Evolutionary conservation across 2,329 filamentous ascomycete genomes (phyloP).

Genomic region (Microdochium trichocladiopsis): DNA sequence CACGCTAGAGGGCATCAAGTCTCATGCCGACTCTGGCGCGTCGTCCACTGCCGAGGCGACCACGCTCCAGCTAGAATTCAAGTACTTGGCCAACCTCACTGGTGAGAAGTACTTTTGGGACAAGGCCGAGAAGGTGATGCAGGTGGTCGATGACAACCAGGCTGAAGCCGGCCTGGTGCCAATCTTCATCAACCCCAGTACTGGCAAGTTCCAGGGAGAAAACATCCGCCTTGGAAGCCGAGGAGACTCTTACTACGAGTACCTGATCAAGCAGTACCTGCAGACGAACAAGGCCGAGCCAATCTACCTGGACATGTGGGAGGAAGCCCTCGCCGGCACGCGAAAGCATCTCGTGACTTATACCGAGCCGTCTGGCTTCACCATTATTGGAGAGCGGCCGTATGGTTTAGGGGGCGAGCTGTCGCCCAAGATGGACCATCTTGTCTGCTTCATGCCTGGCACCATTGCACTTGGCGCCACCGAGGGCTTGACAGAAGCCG

Average conservation of each 20-base stretch:
- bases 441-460: constrained; percentile 95
- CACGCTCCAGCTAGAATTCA: constrained; percentile 90
- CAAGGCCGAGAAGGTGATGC: constrained; percentile 82
- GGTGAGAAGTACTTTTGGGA: constrained; percentile 93
- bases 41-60: constrained; percentile 93
- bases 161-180: constrained; percentile 77
- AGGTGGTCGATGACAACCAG: constrained; percentile 79
- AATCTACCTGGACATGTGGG: constrained; percentile 89
- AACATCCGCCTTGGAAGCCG: constrained; percentile 91
- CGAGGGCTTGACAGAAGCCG: constrained; percentile 64
- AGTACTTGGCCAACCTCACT: constrained; percentile 91
- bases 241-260: constrained; percentile 98
- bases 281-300: constrained; percentile 84
- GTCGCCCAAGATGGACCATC: constrained; percentile 92
- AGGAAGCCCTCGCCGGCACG: constrained; percentile 75
- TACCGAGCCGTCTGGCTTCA: constrained; percentile 70
- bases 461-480: constrained; percentile 89
- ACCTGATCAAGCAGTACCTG: constrained; percentile 96
- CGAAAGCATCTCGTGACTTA: constrained; percentile 92
- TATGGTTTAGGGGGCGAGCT: constrained; percentile 59
- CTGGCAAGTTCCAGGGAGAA: constrained; percentile 69
- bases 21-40: constrained; percentile 78
- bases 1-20: constrained; percentile 66
- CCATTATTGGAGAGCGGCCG: constrained; percentile 84
- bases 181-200: constrained; percentile 79